Base-by-base conservation (phyloP, 2,329 filamentous ascomycete species). In the Ramularia collo-cygni region DNA sequence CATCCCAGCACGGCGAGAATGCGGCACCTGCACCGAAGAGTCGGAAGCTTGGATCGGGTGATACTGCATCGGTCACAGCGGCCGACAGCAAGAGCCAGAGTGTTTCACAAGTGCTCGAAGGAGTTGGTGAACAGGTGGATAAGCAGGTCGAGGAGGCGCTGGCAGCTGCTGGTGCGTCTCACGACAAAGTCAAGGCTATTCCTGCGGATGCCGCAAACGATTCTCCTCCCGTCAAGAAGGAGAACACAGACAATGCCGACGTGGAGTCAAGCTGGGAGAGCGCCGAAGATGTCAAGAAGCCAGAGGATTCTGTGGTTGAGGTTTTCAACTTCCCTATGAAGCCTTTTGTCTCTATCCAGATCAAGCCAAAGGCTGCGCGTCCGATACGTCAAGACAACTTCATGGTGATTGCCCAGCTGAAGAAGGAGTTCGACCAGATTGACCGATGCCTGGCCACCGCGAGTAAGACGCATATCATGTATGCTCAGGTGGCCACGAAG, bases 391-490 rank as follows among this genome's bases (percentile, higher is more conserved):
- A 86, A 42, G 83, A 90, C 51, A 76, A 82, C 30, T 81, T 95
- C 54, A 85, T 95, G 71, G 87, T 95, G 54, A 92, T 98, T 59
- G 90, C 92, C 37, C 79, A 88, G 42, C 74, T 96, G 49, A 95
- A 95, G 74, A 96, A 96, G 68, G 88, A 95, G 4, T 96, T 96
- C 56, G 92, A 98, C 58, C 92, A 96, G 66, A 82, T 95, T 47
- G 92, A 98, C 60, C 85, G 93, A 50, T 93, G 89, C 48, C 75
- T 98, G 21, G 90, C 90, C 35, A 84, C 89, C 4, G 89, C 90
- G 13, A 90, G 87, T 17, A 81, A 86, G 58, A 83, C 83, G 44
- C 95, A 92, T 67, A 96, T 98, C 64, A 82, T 86, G 4, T 98
- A 96, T 57, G 88, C 87, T 30, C 85, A 95, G 71, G 85, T 85